Base-by-base conservation (phyloP, 495 filamentous ascomycete species). In the Penicillium cosmopolitanum region DNA sequence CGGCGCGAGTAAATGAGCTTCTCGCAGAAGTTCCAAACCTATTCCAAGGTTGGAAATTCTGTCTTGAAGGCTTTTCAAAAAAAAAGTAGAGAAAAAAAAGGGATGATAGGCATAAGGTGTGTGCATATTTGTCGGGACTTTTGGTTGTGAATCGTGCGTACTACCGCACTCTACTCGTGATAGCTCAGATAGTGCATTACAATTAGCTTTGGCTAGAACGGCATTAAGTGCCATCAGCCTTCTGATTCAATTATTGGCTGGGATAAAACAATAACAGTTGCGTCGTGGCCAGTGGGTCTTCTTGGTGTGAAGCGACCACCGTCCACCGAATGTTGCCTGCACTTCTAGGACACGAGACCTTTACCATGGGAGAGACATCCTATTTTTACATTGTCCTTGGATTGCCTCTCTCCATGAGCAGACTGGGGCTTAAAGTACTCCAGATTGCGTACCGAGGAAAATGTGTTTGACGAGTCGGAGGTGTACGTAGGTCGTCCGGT, bases 201-300 rank as follows among this genome's bases (percentile, higher is more conserved):
- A 31, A 31, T 31, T 8, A 9, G 28, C 6, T 31, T 31, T 31
- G 5, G 28, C 28, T 31, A 31, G 28, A 23, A 23, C 23, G 2
- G 23, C 8, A 31, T 31, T 6, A 31, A 31, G 1, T 31, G 4
- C 5, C 15, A 16, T 46, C 16, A 21, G 16, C n/a, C 16, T 28
- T 5, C n/a, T 13, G 46, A 2, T 19, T 48, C 42, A 44, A 21
- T 44, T 9, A 44, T 44, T 44, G 42, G 42, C 9, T 18, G 42
- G 46, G 46, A 48, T 48, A 48, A 48, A 28, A 48, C 15, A 23
- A 48, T 48, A 25, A 46, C 6, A 31, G 31, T 23, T 50, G 56
- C 50, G 57, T 59, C 57, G 57, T 54, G 51, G 57, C 50, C 40
- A 56, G 57, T 59, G 57, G 57, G 57, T 59, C 57, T 16, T 43